These are phyloP conservation scores for Chytridium lagenaria DNA, from an alignment of 371 early-diverging fungal species.

Conservation along the genomic window DNA sequence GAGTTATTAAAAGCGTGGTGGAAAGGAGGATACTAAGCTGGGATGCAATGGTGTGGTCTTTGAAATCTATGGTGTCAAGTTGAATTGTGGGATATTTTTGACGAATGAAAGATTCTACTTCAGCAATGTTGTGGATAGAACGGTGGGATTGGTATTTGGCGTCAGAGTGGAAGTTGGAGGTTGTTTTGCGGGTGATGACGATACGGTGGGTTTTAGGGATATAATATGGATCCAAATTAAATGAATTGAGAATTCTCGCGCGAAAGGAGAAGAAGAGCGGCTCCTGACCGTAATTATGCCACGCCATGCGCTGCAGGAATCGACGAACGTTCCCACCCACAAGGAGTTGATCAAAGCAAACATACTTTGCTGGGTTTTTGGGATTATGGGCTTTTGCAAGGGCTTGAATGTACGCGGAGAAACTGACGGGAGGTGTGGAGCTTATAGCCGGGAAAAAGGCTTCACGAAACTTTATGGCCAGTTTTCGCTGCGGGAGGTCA, in stretches of 20 bases:
- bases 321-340: slow-evolving; percentile 38
- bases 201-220: slow-evolving; percentile 37
- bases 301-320: slow-evolving; percentile 26
- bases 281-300: slow-evolving; percentile 38
- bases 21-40: slow-evolving; percentile 33
- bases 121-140: slow-evolving; percentile 38
- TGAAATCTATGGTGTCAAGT: slow-evolving; percentile 34
- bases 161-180: slow-evolving; percentile 24
- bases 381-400: too few species aligned
- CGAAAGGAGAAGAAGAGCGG: slow-evolving; percentile 38
- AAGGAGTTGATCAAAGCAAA: slow-evolving; percentile 45
- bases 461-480: slow-evolving; percentile 28
- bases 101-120: slow-evolving; percentile 19
- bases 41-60: slow-evolving; percentile 27
- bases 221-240: slow-evolving; percentile 22
- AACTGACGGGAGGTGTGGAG: slow-evolving; percentile 14
- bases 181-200: slow-evolving; percentile 41
- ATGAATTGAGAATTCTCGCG: slow-evolving; percentile 22
- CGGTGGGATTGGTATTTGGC: slow-evolving; percentile 22
- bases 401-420: slow-evolving; percentile 25
- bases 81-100: slow-evolving; percentile 17
- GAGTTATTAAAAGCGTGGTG: slow-evolving; percentile 39
- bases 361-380: neutral
- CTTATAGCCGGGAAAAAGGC: slow-evolving; percentile 36
- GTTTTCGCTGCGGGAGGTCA: slow-evolving; percentile 25